These are phyloP conservation scores for Lagenidium sp. DNA, from an alignment of 352 stramenopile genomes.

Conservation along the genomic window DNA sequence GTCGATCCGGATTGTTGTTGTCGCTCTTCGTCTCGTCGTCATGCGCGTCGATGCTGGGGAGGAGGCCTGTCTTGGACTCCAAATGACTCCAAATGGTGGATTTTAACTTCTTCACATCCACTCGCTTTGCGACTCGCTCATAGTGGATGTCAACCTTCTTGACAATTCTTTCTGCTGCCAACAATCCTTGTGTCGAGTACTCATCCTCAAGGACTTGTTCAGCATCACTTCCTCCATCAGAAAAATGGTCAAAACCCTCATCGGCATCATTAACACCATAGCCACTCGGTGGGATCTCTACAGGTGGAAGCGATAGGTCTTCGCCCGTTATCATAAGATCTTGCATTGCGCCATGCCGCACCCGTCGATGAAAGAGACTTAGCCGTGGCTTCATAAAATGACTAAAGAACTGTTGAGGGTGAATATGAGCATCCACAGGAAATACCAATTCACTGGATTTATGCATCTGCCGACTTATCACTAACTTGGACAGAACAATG, in stretches of 20 bases:
- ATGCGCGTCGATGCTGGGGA: slow-evolving; percentile 6
- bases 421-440: slow-evolving; percentile 67
- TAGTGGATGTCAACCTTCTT: slow-evolving; percentile 94
- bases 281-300: slow-evolving; percentile 7
- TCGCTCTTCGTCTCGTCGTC: not conserved
- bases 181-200: slow-evolving; percentile 46
- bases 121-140: slow-evolving; percentile 92
- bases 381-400: slow-evolving; percentile 74
- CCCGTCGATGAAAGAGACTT: slow-evolving; percentile 39
- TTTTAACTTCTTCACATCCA: slow-evolving; percentile 97
- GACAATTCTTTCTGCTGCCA: slow-evolving; percentile 89
- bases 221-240: slow-evolving; percentile 21
- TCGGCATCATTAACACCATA: slow-evolving; percentile 6
- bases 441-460: slow-evolving; percentile 62
- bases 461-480: slow-evolving; percentile 34
- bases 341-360: too few species aligned
- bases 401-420: slow-evolving; percentile 58
- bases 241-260: slow-evolving; percentile 19
- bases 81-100: slow-evolving; percentile 90
- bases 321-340: too few species aligned
- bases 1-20: too few species aligned
- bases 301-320: too few species aligned
- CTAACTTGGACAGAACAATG: slow-evolving; percentile 39
- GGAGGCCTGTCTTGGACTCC: slow-evolving; percentile 30
- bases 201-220: slow-evolving; percentile 12